These are phyloP conservation scores for Heritiera fomes DNA, from an alignment of 345 rosid genomes.

Conservation along the genomic window DNA sequence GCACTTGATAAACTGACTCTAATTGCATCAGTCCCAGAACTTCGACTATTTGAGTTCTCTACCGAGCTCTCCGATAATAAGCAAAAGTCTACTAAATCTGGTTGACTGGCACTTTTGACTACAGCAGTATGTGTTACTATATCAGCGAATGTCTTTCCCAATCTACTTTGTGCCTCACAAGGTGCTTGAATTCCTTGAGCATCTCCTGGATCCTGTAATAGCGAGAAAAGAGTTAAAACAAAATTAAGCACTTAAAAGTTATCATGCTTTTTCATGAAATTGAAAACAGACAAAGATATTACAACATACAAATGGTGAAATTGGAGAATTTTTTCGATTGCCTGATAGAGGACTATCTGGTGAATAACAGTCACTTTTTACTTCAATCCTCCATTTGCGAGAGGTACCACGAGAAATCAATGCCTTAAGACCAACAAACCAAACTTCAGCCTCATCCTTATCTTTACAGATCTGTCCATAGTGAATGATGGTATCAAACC, in stretches of 20 bases:
- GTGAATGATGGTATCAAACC: conserved; percentile 13
- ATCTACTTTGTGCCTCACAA: conserved; percentile 50
- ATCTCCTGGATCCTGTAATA: conserved; percentile 52
- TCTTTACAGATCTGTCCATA: conserved; percentile 84
- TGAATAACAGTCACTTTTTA: conserved; percentile 45
- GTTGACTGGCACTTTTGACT: conserved; percentile 37
- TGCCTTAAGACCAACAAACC: conserved; percentile 86
- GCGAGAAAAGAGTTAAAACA: conserved; percentile 13
- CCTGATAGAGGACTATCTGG: conserved; percentile 50
- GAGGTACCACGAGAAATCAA: conserved; percentile 46
- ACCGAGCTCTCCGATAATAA: conserved; percentile 29
- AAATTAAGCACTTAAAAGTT: background rate
- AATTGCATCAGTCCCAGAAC: conserved; percentile 56
- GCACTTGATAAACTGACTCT: conserved; percentile 83
- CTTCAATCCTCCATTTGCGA: conserved; percentile 56
- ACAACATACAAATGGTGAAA: conserved; percentile 55
- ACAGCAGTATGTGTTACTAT: conserved; percentile 63
- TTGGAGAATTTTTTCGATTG: conserved; percentile 46
- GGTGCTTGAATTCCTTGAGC: conserved; percentile 49
- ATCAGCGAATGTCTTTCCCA: conserved; percentile 74
- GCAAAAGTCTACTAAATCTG: conserved; percentile 42
- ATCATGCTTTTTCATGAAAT: background rate
- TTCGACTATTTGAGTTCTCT: conserved; percentile 56
- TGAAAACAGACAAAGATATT: conserved; percentile 16
- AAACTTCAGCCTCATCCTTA: conserved; percentile 96